Evolutionary conservation across 1,139 yeast genomes (phyloP), one percentile per base, ranked within the genome.

Genomic region (Zygoascus meyerae): DNA sequence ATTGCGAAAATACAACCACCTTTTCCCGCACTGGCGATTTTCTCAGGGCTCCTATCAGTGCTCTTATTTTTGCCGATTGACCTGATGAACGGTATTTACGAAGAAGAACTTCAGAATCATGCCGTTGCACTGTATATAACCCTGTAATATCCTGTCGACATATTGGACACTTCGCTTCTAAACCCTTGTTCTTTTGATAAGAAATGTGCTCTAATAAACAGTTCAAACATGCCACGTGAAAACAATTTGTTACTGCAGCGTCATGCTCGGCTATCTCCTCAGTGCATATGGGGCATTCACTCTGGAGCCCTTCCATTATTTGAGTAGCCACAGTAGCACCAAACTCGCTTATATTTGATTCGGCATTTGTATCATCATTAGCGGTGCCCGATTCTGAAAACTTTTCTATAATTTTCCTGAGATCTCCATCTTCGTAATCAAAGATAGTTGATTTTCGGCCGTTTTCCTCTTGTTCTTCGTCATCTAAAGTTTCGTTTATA

Each of bases 1-100:
- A 92, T 59, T 90, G 97, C 0, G 97, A 87, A 62, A 92, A 90
- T 0, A 92, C 92, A 45, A 92, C 89, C 3, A 85, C 79, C 57
- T 83, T 90, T 51, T 82, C 86, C 21, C 77, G 78, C 3, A 85
- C 78, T 31, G 73, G 70, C 44, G 78, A 77, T 26, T 72, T 74
- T 52, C 73, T 72, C 15, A 84, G 16, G 21, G 37, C 38, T 16
- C 9, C 70, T 65, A 86, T 55, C 32, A 92, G 70, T 0, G 95
- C 89, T 51, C 78, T 78, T 10, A 89, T 71, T 62, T 92, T 92
- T 0, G 95, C 78, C 0, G 95, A 84, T 37, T 58, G 63, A 2
- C 55, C 57, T 17, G 52, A 49, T 5, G 49, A 48, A 9, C 53
- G 44, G 33, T 50, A 48, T 28, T 55, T 48, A 18, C 53, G 52